Conservation (phyloP, 495 filamentous ascomycete species). For the Xylaria acuta region DNA sequence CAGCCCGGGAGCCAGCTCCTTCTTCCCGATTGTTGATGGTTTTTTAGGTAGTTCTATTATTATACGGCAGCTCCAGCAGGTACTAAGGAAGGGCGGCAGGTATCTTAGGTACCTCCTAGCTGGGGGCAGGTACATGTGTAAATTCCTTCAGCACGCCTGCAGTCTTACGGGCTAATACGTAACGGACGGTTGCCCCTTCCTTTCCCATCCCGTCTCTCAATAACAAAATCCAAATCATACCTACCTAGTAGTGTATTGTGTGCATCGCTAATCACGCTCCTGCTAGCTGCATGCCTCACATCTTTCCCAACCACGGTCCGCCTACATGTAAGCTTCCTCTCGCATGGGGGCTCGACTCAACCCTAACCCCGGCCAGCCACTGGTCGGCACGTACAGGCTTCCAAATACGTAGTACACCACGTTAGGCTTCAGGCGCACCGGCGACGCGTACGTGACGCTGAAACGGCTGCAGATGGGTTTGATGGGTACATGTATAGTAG, state of each 20-base stretch:
- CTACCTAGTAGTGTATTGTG: no score
- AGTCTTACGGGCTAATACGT: not conserved
- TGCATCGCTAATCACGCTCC: constrained; percentile 8
- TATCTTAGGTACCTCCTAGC: not conserved
- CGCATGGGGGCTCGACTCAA: not conserved
- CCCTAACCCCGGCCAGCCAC: constrained; percentile 3
- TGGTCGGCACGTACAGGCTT: constrained; percentile 5
- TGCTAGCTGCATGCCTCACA: not conserved
- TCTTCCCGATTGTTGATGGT: not conserved
- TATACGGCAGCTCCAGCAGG: not conserved
- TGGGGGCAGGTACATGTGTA: not conserved
- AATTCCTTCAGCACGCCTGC: not conserved
- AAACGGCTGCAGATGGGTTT: constrained; percentile 3
- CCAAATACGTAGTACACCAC: not conserved
- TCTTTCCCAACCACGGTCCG: not conserved
- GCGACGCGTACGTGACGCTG: constrained; percentile 6
- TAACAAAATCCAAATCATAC: not conserved
- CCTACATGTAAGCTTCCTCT: not conserved
- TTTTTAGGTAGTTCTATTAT: not conserved
- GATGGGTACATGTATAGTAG: no score
- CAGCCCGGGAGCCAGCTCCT: not conserved
- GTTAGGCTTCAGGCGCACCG: not conserved
- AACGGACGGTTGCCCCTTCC: not conserved
- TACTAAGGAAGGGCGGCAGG: not conserved
- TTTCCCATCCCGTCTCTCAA: not conserved